Evolutionary conservation across 805 yeast genomes (phyloP), one percentile per base, ranked within the genome.

Genomic region (Candida boleticola): DNA sequence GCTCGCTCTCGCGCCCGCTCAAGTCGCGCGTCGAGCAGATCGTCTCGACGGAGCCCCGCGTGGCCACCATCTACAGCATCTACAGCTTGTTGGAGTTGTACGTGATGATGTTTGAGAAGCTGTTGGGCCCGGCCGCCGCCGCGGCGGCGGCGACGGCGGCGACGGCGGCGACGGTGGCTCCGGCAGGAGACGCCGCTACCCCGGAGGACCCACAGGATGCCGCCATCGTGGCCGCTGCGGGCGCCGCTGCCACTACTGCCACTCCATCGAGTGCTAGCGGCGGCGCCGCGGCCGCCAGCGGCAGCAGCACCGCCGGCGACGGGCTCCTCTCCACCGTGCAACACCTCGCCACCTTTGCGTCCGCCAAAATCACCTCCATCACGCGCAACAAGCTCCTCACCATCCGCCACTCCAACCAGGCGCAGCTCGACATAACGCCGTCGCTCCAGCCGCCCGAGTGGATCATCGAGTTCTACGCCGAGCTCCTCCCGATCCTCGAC

Each of bases 401-500:
- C 1, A 60, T 68, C 7, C 47, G 46, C 27, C 54, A 55, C 20
- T 64, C 70, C 25, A 68, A 64, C 44, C 64, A 54, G 61, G 73
- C 74, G 2, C 63, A 64, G 40, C 49, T 68, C 17, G 74, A 68
- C 30, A 63, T 53, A 54, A 68, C 67, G 39, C 74, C 73, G 22
- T 87, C 87, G 46, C 65, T 86, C 18, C 77, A 83, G 46, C 82
- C 95, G 3, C 96, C 97, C 0, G 95, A 86, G 45, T 90, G 95
- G 89, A 64, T 86, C 18, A 67, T 76, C 37, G 83, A 79, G n/a
- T 80, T 83, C 50, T 73, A 84, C 37, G 66, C 78, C 0, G 83
- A 79, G 13, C 66, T 85, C 22, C 68, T 83, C 43, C 79, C 79
- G 1, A 60, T 87, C 1, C 73, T 85, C 46, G 80, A 79, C 46